Conservation (phyloP, 768 basidiomycete genomes). For the Auriscalpium orientale region DNA sequence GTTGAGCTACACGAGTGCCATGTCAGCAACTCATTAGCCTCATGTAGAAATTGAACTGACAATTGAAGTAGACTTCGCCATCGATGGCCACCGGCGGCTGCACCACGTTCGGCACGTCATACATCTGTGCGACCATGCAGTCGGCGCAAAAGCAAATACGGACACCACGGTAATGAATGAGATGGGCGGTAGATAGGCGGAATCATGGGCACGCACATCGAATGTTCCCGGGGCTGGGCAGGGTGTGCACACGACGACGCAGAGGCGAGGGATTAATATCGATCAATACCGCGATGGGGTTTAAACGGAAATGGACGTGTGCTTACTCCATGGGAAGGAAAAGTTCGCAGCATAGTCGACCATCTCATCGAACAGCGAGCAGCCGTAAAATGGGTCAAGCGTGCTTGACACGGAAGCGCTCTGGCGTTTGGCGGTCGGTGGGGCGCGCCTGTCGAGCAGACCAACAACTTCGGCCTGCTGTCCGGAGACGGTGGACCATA, state of each 20-base stretch:
- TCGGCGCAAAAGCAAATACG: too few species aligned
- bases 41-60: slow-evolving; percentile 26
- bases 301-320: neutral
- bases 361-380: slow-evolving; percentile 55
- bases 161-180: too few species aligned
- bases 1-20: slow-evolving; percentile 32
- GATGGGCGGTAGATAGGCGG: neutral
- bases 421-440: neutral
- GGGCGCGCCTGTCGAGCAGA: slow-evolving; percentile 39
- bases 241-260: too few species aligned
- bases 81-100: slow-evolving; percentile 44
- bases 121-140: slow-evolving; percentile 12
- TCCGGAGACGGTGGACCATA: slow-evolving; percentile 16
- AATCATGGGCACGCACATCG: slow-evolving; percentile 2
- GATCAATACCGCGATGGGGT: neutral
- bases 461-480: slow-evolving; percentile 21
- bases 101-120: slow-evolving; percentile 26
- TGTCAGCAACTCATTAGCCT: too few species aligned
- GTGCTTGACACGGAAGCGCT: neutral
- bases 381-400: slow-evolving; percentile 31
- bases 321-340: slow-evolving; percentile 51
- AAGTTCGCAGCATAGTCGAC: slow-evolving; percentile 68
- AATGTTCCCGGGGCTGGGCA: slow-evolving; percentile 2
- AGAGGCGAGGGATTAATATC: neutral
- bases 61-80: slow-evolving; percentile 53